Base-by-base conservation (phyloP, 495 filamentous ascomycete genomes). In the Xylaria curta region DNA sequence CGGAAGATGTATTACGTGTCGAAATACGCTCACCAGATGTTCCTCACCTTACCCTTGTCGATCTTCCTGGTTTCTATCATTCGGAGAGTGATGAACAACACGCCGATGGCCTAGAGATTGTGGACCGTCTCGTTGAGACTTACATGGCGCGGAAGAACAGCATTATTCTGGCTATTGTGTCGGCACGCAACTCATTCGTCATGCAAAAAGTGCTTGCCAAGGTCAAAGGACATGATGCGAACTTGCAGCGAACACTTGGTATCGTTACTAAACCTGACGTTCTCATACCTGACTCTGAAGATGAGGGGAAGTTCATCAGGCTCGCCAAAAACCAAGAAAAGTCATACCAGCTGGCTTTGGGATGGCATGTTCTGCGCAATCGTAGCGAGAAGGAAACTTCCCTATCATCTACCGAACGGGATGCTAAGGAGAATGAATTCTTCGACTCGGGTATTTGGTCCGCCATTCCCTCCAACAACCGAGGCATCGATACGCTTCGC, bases 281-380 rank as follows among this genome's bases (percentile, higher is more conserved):
- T 6, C 78, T 90, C 0, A 33, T 58, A 3, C 60, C 75, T 36
- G 79, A 78, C 9, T 84, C 85, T 10, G 75, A 75, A 9, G 79
- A 74, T 12, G 84, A 91, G 64, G 68, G 58, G 0, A 76, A 68
- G 6, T 91, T 82, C 67, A 71, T 91, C 1, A 73, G 81, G 0
- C 77, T 90, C 0, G 81, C 86, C 0, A 73, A 79, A 38, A 92
- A 92, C 71, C 73, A 87, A 38, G 86, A 91, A 58, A 78, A 85
- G 7, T 75, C 49, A 3, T 26, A 28, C 24, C 24, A 69, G 53
- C 82, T 92, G 54, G 78, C 83, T 42, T 81, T 91, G 3, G 90
- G 90, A 4, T 94, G 90, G 91, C 90, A 93, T 78, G 86, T 90
- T 3, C 76, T 95, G 28, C 87, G 87, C 9, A 93, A 93, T 72